A percentile compares a stretch with the other conserved stretches of the same genome.
Evolutionary conservation across 192 early-diverging fungal genomes (phyloP).

Genomic region (Chytriomyces sp.): DNA sequence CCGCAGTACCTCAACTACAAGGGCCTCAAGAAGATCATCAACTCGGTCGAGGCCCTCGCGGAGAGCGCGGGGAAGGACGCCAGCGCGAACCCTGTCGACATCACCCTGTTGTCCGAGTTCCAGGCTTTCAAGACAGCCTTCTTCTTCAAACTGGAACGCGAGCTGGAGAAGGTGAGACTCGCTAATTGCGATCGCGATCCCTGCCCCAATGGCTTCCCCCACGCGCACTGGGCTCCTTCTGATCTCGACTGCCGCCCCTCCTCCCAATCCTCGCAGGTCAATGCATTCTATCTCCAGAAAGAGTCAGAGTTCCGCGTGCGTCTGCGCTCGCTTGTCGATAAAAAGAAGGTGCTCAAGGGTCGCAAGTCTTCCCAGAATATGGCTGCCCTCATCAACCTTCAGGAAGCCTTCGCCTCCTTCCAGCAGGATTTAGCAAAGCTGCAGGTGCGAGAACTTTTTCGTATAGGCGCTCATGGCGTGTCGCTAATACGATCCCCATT

Average conservation of each 20-base stretch:
- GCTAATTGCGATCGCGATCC: background rate
- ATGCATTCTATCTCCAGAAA: constrained; percentile 95
- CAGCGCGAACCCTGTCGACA: constrained; percentile 3
- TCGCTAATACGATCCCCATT: no score
- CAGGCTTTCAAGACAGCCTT: constrained; percentile 92
- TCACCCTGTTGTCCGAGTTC: constrained; percentile 39
- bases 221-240: background rate
- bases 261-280: constrained; percentile 63
- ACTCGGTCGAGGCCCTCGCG: constrained; percentile 37
- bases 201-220: background rate
- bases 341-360: constrained; percentile 39
- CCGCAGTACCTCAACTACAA: constrained; percentile 96
- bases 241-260: background rate
- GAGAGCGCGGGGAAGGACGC: background rate
- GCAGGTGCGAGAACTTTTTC: no score
- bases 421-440: constrained; percentile 93
- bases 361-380: constrained; percentile 44
- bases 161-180: constrained; percentile 81
- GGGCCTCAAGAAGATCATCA: constrained; percentile 97
- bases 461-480: constrained; percentile 6
- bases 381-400: constrained; percentile 71
- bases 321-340: constrained; percentile 67
- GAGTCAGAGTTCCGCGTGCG: constrained; percentile 92
- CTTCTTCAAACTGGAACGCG: constrained; percentile 97
- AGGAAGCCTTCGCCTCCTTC: constrained; percentile 89